Evolutionary conservation across 169 alveolate species (phyloP), one percentile per base, ranked within the genome.

Genomic region (Cryptosporidium felis): DNA sequence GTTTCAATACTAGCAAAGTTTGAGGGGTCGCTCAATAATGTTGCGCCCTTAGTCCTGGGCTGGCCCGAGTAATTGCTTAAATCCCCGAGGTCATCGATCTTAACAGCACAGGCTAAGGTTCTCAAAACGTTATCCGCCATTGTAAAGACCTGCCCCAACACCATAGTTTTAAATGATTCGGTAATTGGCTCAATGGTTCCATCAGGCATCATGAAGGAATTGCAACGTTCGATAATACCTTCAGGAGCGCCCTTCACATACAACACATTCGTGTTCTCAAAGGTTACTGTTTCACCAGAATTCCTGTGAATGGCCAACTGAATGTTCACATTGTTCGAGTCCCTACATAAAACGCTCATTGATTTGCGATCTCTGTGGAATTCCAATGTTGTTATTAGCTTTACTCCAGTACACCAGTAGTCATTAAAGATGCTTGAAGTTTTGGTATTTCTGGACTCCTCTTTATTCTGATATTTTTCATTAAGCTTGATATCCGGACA

Each of bases 181-280:
- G 94, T 93, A 46, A 97, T 85, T n/a, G 92, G 89, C 30, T 66
- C 94, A 8, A 91, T 82, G 34, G 92, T 92, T 49, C 99, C 99
- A 61, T 95, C 95, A 32, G 93, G 92, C 49, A 88, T 85, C 90
- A 91, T 88, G 58, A 91, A 58, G 8, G 89, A 36, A 5, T 80
- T 74, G 59, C 93, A 89, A 38, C 94, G 80, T 30, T 95, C 98
- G 32, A 97, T 80, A 14, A 98, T 94, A 79, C 96, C 91, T 89
- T 98, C 99, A 8, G 99, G 99, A 8, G 99, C 99, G 6, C 99
- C 99, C 93, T 98, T 98, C 47, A 97, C 95, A 82, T 95, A 96
- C 26, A 97, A 85, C 4, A 90, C 89, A 41, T 88, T 62, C 74
- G 92, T 90, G 32, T 80, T 80, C 34, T 61, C 67, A 51, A 61